Base-by-base conservation (phyloP, 345 rosid species). In the Aurinia saxatilis region DNA sequence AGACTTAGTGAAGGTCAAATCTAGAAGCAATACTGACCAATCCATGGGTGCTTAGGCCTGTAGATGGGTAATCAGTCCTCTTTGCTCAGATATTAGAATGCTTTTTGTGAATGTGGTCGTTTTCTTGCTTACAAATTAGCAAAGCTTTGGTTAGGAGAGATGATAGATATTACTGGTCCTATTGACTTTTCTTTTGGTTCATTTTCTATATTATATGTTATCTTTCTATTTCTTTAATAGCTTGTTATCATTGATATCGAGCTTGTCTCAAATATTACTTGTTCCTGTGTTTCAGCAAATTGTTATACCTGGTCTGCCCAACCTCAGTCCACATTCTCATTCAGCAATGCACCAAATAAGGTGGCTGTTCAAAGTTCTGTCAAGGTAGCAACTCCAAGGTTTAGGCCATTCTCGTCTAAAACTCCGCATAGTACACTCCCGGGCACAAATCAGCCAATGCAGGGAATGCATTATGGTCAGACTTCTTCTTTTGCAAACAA, bases 251-350 rank as follows among this genome's bases (percentile, higher is more conserved):
- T 25, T 1, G 19, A 5, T 25, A 1, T 37, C 23, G 40, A 57
- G 44, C 18, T 60, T 10, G n/a, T 36, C 38, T 54, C 7, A 18
- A 37, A 19, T 54, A 6, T 12, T 40, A 31, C 21, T 31, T 63
- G 38, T 62, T 80, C 62, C 79, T 83, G 30, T 62, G 21, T 68
- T 81, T 57, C 95, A 90, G 95, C 83, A 65, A 67, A 72, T 76
- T 69, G 82, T 58, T 75, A 82, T n/a, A 54, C 81, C 30, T 90
- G 96, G 96, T 81, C 97, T 70, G 38, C 81, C 18, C 88, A 82
- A 44, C 53, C 83, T 73, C 85, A 78, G 18, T 51, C 95, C 15
- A 57, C 80, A 12, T 73, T 77, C 36, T 76, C 80, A 60, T 71
- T 75, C 62, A 84, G 72, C 65, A 14, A 74, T 10, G 79, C 77